Evolutionary conservation across 768 basidiomycete genomes (phyloP), one percentile per base, ranked within the genome.

Genomic region (Tricholoma furcatifolium): DNA sequence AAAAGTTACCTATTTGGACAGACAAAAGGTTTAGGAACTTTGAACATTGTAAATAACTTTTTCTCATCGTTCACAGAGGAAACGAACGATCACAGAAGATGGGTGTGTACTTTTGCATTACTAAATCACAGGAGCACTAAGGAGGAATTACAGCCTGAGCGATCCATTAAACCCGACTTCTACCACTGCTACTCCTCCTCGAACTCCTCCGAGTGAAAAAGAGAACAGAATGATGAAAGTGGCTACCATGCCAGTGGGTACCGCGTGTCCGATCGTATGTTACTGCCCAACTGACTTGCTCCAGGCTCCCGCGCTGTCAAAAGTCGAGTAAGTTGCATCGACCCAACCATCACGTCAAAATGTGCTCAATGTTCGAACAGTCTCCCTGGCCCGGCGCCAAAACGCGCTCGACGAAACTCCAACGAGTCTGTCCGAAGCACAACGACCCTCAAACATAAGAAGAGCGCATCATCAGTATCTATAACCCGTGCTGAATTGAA

Each of bases 1-100:
- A 20, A 70, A 64, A 53, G 52, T 63, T 39, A 72, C 70, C 5
- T 70, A 73, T 58, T 61, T 67, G 56, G 67, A 66, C 42, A 65
- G 66, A 60, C 66, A 66, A 62, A 74, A 73, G 68, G 71, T 7
- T 69, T 58, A 41, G 40, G 11, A 44, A 17, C 32, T 12, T 21
- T 55, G 43, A 42, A 12, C 48, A 51, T 47, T 51, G 36, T 53
- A 24, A 39, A 32, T 24, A 15, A 1, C 20, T 44, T 14, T 24
- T 38, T 43, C 54, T 57, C 52, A 57, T 62, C 55, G 54, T 51
- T 11, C 54, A 27, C 43, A 69, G 67, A 61, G 59, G 56, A 68
- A 67, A 48, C 64, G 57, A 56, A 51, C 50, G 52, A 58, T 60
- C 42, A 55, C 53, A 57, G 55, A 60, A 40, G 17, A 44, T 39